A percentile compares a stretch with the other conserved stretches of the same genome.
Evolutionary conservation across 305 asterid species (phyloP).

Genomic region (Solanum hybrid): DNA sequence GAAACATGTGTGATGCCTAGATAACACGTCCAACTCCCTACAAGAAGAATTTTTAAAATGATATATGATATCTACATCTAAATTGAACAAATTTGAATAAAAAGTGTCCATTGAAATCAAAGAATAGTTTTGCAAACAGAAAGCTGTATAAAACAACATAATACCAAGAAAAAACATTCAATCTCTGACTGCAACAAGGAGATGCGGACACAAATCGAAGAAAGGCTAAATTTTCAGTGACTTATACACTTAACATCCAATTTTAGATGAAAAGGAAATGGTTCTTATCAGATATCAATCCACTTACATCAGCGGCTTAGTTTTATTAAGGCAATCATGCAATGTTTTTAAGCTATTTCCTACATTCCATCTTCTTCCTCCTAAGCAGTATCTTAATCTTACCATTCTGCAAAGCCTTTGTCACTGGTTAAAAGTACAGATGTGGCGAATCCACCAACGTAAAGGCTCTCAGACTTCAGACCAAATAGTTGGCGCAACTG

Average conservation of each 20-base stretch:
- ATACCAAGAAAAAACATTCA: neutral
- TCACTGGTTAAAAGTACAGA: conserved; percentile 53
- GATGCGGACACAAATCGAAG: neutral
- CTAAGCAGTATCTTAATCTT: conserved; percentile 39
- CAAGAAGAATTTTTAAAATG: neutral
- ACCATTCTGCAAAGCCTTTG: conserved; percentile 91
- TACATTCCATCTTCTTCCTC: conserved; percentile 3
- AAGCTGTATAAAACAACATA: neutral
- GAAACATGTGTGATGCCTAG: conserved; percentile 84
- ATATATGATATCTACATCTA: conserved; percentile 1
- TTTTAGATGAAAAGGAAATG: neutral
- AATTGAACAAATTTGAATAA: neutral
- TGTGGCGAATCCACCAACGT: conserved; percentile 46
- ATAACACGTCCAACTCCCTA: conserved; percentile 89
- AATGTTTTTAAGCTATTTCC: neutral
- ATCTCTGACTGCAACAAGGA: neutral
- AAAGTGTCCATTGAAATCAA: neutral
- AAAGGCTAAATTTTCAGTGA: neutral
- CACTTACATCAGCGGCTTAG: neutral
- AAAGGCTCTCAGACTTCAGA: conserved; percentile 51
- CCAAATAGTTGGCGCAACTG: conserved; percentile 93
- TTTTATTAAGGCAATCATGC: neutral
- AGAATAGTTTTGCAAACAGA: neutral
- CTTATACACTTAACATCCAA: neutral
- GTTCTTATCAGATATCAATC: neutral